Conservation (phyloP, 176 grass and related monocot species). For the Ananas comosus region DNA sequence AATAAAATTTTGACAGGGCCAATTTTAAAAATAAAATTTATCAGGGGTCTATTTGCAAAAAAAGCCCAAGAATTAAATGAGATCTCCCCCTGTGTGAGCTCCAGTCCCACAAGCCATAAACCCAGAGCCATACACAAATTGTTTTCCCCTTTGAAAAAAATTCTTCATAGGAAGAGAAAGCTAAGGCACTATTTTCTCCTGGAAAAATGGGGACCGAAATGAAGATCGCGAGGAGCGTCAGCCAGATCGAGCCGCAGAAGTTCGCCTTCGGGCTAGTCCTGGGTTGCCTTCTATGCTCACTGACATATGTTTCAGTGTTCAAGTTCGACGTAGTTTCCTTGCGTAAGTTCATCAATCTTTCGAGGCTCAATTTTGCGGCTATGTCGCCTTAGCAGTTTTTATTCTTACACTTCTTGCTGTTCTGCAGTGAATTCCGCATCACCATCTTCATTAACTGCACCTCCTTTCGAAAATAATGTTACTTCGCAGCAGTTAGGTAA, state of each 20-base stretch:
- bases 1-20: too few species aligned
- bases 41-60: too few species aligned
- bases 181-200: neutral
- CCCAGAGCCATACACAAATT: too few species aligned
- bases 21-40: too few species aligned
- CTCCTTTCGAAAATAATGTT: neutral
- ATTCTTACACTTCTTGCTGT: neutral
- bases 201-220: conserved; percentile 12
- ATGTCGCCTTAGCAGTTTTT: conserved; percentile 18
- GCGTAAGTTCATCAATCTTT: conserved; percentile 15
- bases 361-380: neutral
- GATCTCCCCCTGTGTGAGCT: too few species aligned
- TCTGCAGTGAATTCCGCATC: conserved; percentile 15
- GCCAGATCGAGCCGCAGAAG: conserved; percentile 48
- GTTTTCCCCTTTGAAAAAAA: too few species aligned
- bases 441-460: neutral
- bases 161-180: too few species aligned
- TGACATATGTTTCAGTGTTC: conserved; percentile 57
- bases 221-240: conserved; percentile 43
- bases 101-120: too few species aligned
- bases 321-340: conserved; percentile 54
- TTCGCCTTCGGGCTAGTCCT: conserved; percentile 1
- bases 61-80: too few species aligned
- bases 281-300: neutral
- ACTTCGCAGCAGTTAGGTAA: conserved; percentile 29